These are phyloP conservation scores for Fusarium pseudonygamai DNA, from an alignment of 2,329 filamentous ascomycete genomes.

Conservation along the genomic window DNA sequence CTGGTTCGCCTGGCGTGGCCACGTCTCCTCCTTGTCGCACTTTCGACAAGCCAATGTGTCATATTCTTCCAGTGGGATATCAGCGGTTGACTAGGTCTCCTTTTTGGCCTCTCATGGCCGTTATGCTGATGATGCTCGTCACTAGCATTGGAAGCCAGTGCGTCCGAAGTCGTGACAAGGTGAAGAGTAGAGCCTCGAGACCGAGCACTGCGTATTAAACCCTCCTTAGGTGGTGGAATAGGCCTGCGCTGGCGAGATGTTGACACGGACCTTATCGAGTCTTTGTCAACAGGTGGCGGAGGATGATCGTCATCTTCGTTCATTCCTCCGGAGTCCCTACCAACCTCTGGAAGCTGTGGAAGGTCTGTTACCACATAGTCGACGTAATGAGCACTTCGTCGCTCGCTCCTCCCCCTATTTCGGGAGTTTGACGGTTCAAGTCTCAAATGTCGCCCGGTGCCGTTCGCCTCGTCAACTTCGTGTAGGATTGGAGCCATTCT, in stretches of 20 bases:
- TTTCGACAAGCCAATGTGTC: constrained; percentile 71
- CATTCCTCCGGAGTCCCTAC: constrained; percentile 54
- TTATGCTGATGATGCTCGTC: constrained; percentile 44
- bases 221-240: constrained; percentile 87
- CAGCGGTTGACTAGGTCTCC: constrained; percentile 67
- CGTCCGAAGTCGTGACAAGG: constrained; percentile 75
- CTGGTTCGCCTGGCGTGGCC: constrained; percentile 61
- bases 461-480: constrained; percentile 81
- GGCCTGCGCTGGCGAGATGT: constrained; percentile 80
- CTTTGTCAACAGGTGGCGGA: constrained; percentile 81
- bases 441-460: constrained; percentile 56
- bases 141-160: constrained; percentile 50
- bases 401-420: constrained; percentile 79
- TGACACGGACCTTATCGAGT: constrained; percentile 77
- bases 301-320: constrained; percentile 59
- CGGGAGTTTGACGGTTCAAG: constrained; percentile 62
- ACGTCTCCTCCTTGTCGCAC: constrained; percentile 63
- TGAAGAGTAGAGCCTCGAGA: constrained; percentile 88
- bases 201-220: constrained; percentile 71
- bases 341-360: constrained; percentile 76
- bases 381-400: constrained; percentile 73
- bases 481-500: constrained; percentile 79
- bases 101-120: constrained; percentile 59
- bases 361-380: constrained; percentile 78
- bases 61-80: constrained; percentile 70